phyloP scores from a whole-genome alignment of 306 rosid species.

The Oemleria cerasiformis region DNA sequence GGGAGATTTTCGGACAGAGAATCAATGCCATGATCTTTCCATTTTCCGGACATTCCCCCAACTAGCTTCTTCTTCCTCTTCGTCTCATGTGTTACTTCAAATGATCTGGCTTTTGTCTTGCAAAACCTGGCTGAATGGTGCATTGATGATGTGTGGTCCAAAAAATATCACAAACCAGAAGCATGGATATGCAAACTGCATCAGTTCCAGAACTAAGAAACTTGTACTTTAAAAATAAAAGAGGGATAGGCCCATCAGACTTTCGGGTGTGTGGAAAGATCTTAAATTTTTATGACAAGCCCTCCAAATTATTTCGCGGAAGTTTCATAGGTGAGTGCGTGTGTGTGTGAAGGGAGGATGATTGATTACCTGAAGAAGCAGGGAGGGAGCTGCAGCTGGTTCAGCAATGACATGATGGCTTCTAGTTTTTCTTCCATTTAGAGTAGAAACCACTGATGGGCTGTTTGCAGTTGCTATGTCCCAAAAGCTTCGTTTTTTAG shows the following conservation, averaged over 20 bases:
- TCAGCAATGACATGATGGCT: conserved; percentile 78
- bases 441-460: conserved; percentile 60
- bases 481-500: conserved; percentile 93
- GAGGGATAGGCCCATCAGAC: background rate
- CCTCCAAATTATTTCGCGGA: background rate
- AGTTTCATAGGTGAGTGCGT: background rate
- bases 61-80: conserved; percentile 15
- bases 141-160: conserved; percentile 26
- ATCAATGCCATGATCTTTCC: background rate
- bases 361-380: conserved; percentile 88
- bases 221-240: conserved; percentile 2
- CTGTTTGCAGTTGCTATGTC: conserved; percentile 84
- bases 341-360: too few relatives aligned
- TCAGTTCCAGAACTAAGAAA: conserved; percentile 35
- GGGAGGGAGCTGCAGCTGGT: conserved; percentile 67
- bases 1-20: background rate
- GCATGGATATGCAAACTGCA: conserved; percentile 33
- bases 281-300: too few relatives aligned
- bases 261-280: background rate
- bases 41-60: background rate
- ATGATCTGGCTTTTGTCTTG: conserved; percentile 67
- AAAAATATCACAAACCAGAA: conserved; percentile 39
- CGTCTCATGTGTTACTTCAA: conserved; percentile 32
- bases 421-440: conserved; percentile 83
- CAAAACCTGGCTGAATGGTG: conserved; percentile 80